Base-by-base conservation (phyloP, 2,329 filamentous ascomycete genomes). In the Sordariomycetes sp. region DNA sequence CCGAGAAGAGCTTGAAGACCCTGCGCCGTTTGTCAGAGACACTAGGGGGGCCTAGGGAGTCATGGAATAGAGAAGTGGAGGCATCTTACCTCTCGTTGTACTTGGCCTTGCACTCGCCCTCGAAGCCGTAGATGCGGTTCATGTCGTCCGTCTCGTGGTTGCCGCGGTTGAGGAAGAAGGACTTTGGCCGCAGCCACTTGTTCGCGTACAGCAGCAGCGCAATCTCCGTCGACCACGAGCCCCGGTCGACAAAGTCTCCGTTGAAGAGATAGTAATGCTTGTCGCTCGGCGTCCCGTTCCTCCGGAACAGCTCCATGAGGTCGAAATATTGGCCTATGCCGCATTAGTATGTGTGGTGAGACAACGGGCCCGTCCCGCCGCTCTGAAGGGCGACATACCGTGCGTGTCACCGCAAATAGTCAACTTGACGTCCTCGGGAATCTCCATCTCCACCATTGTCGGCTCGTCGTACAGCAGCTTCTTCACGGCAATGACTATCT, bases 101-200 rank as follows among this genome's bases (percentile, higher is more conserved):
- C 74, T 99, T 99, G 64, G 90, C 89, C 71, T 92, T 94, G 77
- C 94, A 97, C 70, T 99, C 94, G 67, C 94, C 94, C 72, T 99
- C 94, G 66, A 99, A 99, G 20, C 94, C 94, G 68, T 99, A 99
- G 57, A 94, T 91, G 63, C 90, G 85, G 77, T 99, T 99, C 94
- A 99, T 99, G 72, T 96, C 92, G 69, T 97, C 92, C 54, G 94
- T 97, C 75, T 99, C 94, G 73, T 99, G 94, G 73, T 99, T 99
- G 64, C 94, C 94, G 61, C 94, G 85, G 77, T 99, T 99, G 62
- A 99, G 76, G 81, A 95, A 97, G 78, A 99, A 92, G 57, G 78
- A 83, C 51, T 84, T 81, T 8, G 94, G 94, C 57, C 88, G 84
- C 65, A 97, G 72, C 92, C 90, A 96, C 76, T 99, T 99, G 79